These are phyloP conservation scores for Ceratocystis lukuohia DNA, from an alignment of 2,329 filamentous ascomycete genomes.

Conservation along the genomic window DNA sequence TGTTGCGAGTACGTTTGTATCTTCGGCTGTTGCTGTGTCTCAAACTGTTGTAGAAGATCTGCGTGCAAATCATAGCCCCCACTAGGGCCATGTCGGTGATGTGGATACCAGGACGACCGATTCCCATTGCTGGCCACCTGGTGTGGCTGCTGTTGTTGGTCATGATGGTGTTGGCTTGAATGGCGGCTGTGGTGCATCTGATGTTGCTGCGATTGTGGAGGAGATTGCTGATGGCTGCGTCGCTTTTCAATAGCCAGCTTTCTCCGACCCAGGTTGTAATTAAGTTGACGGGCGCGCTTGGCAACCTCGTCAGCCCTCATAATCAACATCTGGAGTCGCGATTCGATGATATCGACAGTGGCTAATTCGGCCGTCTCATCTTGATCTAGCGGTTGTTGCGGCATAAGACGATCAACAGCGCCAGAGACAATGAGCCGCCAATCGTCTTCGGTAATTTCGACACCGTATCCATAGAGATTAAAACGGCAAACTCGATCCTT, in stretches of 20 bases:
- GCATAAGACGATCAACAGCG: conserved; percentile 64
- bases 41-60: conserved; percentile 43
- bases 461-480: conserved; percentile 62
- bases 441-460: conserved; percentile 81
- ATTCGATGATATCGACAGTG: conserved; percentile 71
- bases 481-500: conserved; percentile 67
- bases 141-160: neutral
- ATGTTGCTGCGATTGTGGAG: conserved; percentile 16
- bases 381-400: conserved; percentile 67
- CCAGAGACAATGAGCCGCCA: conserved; percentile 74
- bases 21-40: conserved; percentile 15
- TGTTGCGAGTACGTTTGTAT: conserved; percentile 1
- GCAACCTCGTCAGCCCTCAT: conserved; percentile 65
- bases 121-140: neutral
- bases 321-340: conserved; percentile 61
- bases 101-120: conserved; percentile 17
- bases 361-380: conserved; percentile 77
- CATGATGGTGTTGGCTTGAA: neutral
- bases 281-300: conserved; percentile 54
- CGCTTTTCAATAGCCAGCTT: conserved; percentile 58
- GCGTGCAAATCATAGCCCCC: conserved; percentile 36
- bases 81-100: conserved; percentile 15
- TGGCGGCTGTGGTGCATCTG: conserved; percentile 10
- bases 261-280: conserved; percentile 64
- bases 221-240: conserved; percentile 31